Evolutionary conservation across 345 rosid genomes (phyloP).

Genomic region (Salix caprea): DNA sequence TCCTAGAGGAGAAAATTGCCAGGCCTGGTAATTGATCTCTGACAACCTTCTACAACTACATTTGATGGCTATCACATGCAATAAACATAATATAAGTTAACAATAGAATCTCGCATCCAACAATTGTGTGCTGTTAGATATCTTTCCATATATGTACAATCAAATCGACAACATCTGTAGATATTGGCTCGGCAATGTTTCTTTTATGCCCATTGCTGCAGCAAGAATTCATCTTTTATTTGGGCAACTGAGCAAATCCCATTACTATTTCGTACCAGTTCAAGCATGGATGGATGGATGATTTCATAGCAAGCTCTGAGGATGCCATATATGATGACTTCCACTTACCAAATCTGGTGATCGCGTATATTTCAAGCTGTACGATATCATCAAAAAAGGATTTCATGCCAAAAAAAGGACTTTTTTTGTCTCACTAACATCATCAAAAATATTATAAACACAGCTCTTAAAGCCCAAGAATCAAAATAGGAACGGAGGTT

Average conservation of each 20-base stretch:
- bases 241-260: not conserved
- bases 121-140: not conserved
- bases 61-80: not conserved
- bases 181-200: not conserved
- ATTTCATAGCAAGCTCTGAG: not conserved
- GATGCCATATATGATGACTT: not conserved
- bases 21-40: not conserved
- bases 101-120: not conserved
- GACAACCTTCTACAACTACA: not conserved
- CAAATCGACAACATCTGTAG: not conserved
- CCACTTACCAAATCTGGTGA: not conserved
- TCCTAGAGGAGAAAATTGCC: not conserved
- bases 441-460: constrained; percentile 61
- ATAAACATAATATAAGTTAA: not conserved
- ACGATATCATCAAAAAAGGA: not conserved
- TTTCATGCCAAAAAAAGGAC: no score
- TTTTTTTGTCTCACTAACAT: constrained; percentile 41
- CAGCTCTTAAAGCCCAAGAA: constrained; percentile 69
- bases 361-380: not conserved
- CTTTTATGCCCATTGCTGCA: not conserved
- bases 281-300: not conserved
- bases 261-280: not conserved
- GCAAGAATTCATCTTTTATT: not conserved
- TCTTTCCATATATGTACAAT: not conserved
- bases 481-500: constrained; percentile 6